Base-by-base conservation (phyloP, 2,329 filamentous ascomycete genomes). In the Cercospora sesami region DNA sequence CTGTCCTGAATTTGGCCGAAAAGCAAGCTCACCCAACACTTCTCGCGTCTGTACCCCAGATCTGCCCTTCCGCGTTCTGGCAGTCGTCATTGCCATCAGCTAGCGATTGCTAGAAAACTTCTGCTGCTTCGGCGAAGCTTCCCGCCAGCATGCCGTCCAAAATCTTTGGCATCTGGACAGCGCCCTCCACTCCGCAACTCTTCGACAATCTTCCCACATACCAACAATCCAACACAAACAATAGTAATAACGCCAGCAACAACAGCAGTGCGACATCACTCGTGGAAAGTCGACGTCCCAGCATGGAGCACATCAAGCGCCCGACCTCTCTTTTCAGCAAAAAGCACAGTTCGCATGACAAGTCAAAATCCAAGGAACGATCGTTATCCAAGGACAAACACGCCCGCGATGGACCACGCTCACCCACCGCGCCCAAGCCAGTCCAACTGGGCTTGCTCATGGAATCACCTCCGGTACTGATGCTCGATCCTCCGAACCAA, bases 391-490 rank as follows among this genome's bases (percentile, higher is more conserved):
- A 74, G 63, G 72, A 74, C 67, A 74, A 76, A 31, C 69, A 73
- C 39, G 69, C 60, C 26, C 70, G 68, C 42, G 69, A 73, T 57
- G 66, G 42, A n/a, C 64, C 71, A 26, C 67, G 62, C 26, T 67
- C 72, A 10, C 70, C 74, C 9, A 45, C 63, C 3, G 55, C 59
- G 3, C 65, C 69, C 8, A 80, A 82, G 60, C 79, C 83, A 2
- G 84, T 86, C 61, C 85, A 83, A 70, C 79, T 90, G 71, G 82
- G 86, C 67, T 83, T 90, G 74, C 79, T 85, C 73, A 90, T 97
- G 71, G 94, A 97, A 83, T 96, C 92, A 12, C 93, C 93, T 1
- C 94, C 94, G 2, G 85, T 94, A 18, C 87, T 97, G 57, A 90
- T 97, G 81, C 92, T 95, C 76, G 93, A 93, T 70, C 83, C 86